Evolutionary conservation across 1,284 basidiomycete species (phyloP), one percentile per base, ranked within the genome.

Genomic region (Ustilago tritici): DNA sequence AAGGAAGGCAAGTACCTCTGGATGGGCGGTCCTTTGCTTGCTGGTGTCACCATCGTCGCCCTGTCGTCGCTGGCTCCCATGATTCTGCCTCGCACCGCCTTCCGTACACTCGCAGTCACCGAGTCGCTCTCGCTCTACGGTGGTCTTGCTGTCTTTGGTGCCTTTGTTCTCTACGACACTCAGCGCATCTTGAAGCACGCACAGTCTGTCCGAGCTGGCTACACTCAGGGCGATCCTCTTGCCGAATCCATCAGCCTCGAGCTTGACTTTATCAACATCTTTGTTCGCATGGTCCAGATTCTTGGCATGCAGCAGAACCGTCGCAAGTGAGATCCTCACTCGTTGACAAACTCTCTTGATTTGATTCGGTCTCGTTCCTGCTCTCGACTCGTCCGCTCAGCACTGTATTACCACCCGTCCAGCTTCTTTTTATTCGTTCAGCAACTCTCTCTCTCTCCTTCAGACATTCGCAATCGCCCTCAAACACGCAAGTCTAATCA

Each of bases 91-190:
- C 89, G 93, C 64, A 88, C 88, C 46, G 92, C 92, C 60, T 87
- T 93, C 70, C 91, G 93, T 65, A 90, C 91, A 28, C 89, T 95
- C 32, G 92, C 92, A 6, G 87, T 93, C 52, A 89, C 92, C 4
- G 94, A 96, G 87, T 88, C 92, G 1, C 90, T 96, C 65, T 92
- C 91, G 32, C 89, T 95, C 1, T 86, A 87, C 78, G 93, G 93
- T 60, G 93, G 94, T 68, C 89, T 95, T 41, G 94, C 93, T 32
- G 92, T 96, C 4, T 95, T 96, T 84, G 88, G 92, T 63, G 93
- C 92, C 38, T 93, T 95, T 80, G 92, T 95, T 17, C 90, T 95
- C 36, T 95, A 91, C 82, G 94, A 95, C 92, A 85, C 93, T 90
- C 85, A 93, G 92, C 32, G 94, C 86, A 93, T 95, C 60, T 86